Base-by-base conservation (phyloP, 2,329 filamentous ascomycete genomes). In the Pseudogymnoascus sp. region DNA sequence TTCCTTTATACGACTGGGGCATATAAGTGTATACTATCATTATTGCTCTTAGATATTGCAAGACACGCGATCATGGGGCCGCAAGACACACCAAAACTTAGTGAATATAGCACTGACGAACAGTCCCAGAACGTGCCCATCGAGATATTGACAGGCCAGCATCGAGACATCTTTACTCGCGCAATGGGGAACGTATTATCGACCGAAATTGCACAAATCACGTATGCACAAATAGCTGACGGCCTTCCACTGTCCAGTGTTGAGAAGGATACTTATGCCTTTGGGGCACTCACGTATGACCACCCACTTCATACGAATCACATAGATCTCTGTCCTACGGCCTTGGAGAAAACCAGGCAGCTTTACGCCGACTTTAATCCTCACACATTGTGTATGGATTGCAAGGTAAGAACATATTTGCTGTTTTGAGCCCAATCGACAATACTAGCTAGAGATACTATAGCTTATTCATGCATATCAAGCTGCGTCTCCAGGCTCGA, bases 391-490 rank as follows among this genome's bases (percentile, higher is more conserved):
- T 28, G 28, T 28, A 28, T 28, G 28, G 28, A 28, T 28, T 7
- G 28, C 28, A 28, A 28, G 28, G 28, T 8, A 28, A 28, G 28
- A 28, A 6, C 28, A 28, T 28, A 28, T 28, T 28, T 28, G 5
- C 28, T 28, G 6, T 28, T 28, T 28, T 28, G 28, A 28, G 28
- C 28, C 28, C 28, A 28, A 28, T 28, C 28, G 28, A 7, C 28
- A 28, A 28, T 28, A 28, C 28, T 28, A 7, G 7, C 28, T 28
- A 2, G 5, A 28, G 5, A 14, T 43, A 5, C 6, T 25, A n/a
- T 31, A 73, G 72, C 63, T 70, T 18, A 18, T 75, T 2, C 31
- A 63, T 38, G 67, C 62, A 0, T 75, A 68, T 62, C 65, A 67
- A 18, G 65, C 68, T 8, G 67, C 71, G 0, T 49, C 66, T 4